A percentile compares a stretch with the other conserved stretches of the same genome.
Evolutionary conservation across 1,284 basidiomycete species (phyloP).

Genomic region (Malassezia vespertilionis): DNA sequence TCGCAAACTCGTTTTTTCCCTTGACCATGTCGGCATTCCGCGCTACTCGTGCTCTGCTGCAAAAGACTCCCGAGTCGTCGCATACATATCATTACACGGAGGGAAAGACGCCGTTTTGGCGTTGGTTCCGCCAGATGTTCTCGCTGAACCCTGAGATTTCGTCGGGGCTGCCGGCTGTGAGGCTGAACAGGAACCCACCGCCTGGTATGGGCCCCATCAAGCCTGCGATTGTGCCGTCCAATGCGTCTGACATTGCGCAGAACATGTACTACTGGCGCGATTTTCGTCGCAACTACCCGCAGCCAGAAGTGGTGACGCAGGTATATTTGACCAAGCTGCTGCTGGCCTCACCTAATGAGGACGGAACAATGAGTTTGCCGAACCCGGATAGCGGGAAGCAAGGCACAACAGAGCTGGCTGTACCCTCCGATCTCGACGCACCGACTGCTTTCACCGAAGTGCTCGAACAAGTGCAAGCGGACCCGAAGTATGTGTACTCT

Average conservation of each 20-base stretch:
- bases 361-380: constrained; percentile 40
- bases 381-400: constrained; percentile 25
- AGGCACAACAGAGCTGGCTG: constrained; percentile 32
- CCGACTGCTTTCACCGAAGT: constrained; percentile 46
- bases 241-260: constrained; percentile 26
- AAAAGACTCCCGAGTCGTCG: constrained; percentile 28
- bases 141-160: constrained; percentile 78
- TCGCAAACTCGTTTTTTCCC: constrained; percentile 1
- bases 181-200: constrained; percentile 65
- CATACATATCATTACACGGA: constrained; percentile 41
- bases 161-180: constrained; percentile 63
- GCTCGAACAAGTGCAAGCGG: constrained; percentile 36
- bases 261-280: constrained; percentile 77
- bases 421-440: constrained; percentile 35
- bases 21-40: constrained; percentile 21
- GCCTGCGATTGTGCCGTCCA: constrained; percentile 77
- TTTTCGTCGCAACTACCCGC: constrained; percentile 78
- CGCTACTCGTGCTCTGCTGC: constrained; percentile 23
- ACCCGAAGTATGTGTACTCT: constrained; percentile 28
- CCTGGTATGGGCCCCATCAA: constrained; percentile 75
- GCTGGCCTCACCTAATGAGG: constrained; percentile 62
- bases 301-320: constrained; percentile 52
- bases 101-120: constrained; percentile 46
- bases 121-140: constrained; percentile 37
- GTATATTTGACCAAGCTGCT: constrained; percentile 58